phyloP scores from a whole-genome alignment of 2,329 filamentous ascomycete genomes.

The Fusarium agapanthi region DNA sequence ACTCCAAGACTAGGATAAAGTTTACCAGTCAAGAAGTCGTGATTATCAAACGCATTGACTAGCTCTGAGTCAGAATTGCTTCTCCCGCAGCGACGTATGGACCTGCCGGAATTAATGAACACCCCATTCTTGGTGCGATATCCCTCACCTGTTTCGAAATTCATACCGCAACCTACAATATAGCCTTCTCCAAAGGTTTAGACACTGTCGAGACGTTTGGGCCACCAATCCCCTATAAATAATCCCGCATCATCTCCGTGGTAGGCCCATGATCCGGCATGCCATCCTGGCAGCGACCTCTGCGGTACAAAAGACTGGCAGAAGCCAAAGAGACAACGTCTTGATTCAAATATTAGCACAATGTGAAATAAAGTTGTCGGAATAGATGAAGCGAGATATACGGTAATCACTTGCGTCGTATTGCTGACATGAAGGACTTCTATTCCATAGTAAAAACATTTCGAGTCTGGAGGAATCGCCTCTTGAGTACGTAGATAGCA shows the following conservation, averaged over 20 bases:
- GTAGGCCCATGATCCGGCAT: background rate
- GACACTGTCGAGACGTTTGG: background rate
- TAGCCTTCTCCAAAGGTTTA: background rate
- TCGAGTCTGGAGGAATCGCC: background rate
- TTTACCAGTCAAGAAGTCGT: background rate
- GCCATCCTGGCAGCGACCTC: background rate
- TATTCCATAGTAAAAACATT: background rate
- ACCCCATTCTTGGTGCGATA: background rate
- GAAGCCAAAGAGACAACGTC: background rate
- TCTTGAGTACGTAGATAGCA: background rate
- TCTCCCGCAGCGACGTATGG: no score
- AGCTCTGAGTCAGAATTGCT: background rate
- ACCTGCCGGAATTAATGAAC: background rate
- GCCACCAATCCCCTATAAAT: fast-evolving
- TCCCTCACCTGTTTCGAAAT: background rate
- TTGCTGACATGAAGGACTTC: background rate
- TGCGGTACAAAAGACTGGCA: background rate
- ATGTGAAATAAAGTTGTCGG: background rate
- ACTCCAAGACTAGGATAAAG: background rate
- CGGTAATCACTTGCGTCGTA: background rate
- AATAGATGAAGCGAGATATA: background rate
- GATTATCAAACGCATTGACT: background rate
- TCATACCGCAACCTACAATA: background rate
- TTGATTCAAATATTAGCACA: background rate
- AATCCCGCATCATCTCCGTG: background rate